Percentiles rank a stretch among this genome's conserved stretches.
phyloP scores from a whole-genome alignment of 1,139 yeast genomes.

The Kluyveromyces sp. region DNA sequence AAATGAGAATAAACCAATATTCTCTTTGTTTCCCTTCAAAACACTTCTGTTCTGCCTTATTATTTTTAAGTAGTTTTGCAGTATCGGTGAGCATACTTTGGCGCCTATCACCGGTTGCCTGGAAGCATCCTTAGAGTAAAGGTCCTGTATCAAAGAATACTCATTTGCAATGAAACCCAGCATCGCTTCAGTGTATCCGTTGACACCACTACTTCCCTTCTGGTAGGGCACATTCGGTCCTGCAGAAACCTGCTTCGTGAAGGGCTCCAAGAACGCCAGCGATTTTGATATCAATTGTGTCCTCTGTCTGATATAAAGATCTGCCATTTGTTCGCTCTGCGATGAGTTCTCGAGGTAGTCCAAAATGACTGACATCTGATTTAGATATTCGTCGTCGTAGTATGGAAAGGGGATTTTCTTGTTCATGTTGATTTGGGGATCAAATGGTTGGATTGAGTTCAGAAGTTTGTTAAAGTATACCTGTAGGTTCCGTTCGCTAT shows the following conservation, averaged over 20 bases:
- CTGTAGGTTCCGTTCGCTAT: conserved; percentile 33
- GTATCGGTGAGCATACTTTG: conserved; percentile 32
- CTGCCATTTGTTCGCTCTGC: conserved; percentile 35
- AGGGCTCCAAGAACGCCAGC: conserved; percentile 39
- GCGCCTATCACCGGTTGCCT: conserved; percentile 39
- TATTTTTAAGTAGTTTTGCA: conserved; percentile 34
- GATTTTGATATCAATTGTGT: conserved; percentile 39
- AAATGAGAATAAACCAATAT: conserved; percentile 40
- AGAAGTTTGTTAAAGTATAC: conserved; percentile 30
- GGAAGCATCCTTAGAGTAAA: conserved; percentile 32
- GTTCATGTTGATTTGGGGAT: conserved; percentile 36
- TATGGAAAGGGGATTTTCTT: conserved; percentile 38
- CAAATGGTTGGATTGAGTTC: conserved; percentile 33
- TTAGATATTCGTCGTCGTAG: conserved; percentile 33
- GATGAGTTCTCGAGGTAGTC: conserved; percentile 39
- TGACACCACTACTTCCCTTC: conserved; percentile 56
- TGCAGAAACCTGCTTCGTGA: conserved; percentile 39
- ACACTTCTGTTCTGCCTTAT: conserved; percentile 33
- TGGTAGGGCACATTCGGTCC: conserved; percentile 47
- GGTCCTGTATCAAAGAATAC: conserved; percentile 38
- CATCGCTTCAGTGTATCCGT: conserved; percentile 47
- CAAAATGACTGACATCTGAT: conserved; percentile 38
- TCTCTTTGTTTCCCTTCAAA: conserved; percentile 34
- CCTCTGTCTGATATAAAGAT: conserved; percentile 42
- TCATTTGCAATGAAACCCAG: conserved; percentile 46